phyloP scores from a whole-genome alignment of 73 alveolate genomes.

The Tetrahymena malaccensis region DNA sequence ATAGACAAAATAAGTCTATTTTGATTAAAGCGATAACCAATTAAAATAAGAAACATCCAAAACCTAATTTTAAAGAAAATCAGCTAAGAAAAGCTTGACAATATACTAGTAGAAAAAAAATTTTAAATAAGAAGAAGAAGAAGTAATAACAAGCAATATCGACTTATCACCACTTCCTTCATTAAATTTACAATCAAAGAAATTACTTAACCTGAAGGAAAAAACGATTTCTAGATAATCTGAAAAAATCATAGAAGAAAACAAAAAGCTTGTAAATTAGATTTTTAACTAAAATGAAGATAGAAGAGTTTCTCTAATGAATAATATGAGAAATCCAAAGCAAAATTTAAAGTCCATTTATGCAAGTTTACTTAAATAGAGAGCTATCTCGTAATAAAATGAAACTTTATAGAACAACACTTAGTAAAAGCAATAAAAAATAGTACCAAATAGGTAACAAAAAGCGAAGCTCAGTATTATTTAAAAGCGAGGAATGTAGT shows the following conservation, averaged over 20 bases:
- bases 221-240: background rate
- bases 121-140: background rate
- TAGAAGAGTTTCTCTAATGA: background rate
- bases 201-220: background rate
- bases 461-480: background rate
- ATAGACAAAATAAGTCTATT: background rate
- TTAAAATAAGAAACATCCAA: background rate
- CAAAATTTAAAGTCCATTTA: background rate
- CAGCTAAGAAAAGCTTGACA: background rate
- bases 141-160: too few species aligned
- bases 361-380: background rate
- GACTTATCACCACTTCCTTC: background rate
- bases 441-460: background rate
- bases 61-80: background rate
- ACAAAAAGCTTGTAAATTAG: background rate
- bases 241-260: background rate
- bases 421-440: background rate
- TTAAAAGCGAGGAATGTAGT: background rate
- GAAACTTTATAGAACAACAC: background rate
- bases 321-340: background rate
- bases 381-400: background rate
- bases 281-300: background rate
- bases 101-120: too few species aligned
- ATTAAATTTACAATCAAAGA: background rate
- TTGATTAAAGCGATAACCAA: background rate